Base-by-base conservation (phyloP, 257 asterid genomes). In the Cinchona pubescens region DNA sequence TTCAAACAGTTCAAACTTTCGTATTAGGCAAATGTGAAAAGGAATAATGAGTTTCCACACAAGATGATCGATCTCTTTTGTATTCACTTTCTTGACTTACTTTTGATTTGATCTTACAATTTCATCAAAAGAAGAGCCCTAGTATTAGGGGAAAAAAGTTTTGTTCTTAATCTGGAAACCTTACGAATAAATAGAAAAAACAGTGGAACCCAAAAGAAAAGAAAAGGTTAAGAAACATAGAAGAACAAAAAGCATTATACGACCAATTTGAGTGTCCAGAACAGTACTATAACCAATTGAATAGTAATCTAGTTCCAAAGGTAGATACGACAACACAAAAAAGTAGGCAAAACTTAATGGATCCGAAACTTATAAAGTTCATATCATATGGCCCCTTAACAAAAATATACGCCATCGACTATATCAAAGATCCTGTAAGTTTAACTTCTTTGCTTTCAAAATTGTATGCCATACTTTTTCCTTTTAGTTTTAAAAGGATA, bases 11-110 rank as follows among this genome's bases (percentile, higher is more conserved):
- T n/a, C n/a, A n/a, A 92, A 79, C 85, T 81, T 72, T 90, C 96
- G 79, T 86, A 59, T 30, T 27, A 19, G 32, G 42, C 40, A 56
- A 49, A 45, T 6, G 21, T 61, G 45, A 62, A 34, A 79, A 46
- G 56, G 58, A 23, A 29, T 15, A 53, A 65, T 46, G 59, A 75
- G 53, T 37, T 21, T 10, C 46, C 23, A 62, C 10, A 59, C 11
- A 34, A 74, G 5, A 65, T 11, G 25, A 65, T 65, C 70, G 38
- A 23, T 67, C 11, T 0, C 14, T 25, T 27, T 58, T 58, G 9
- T 7, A 19, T 53, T 4, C 15, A n/a, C n/a, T n/a, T 10, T 16
- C 16, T 62, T n/a, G 9, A 34, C 13, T 62, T 32, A 8, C 35
- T 63, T 34, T 4, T 1, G 14, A 18, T 23, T 13, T 18, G 69